Evolutionary conservation across 345 rosid genomes (phyloP), one percentile per base, ranked within the genome.

Genomic region (Sonneratia caseolaris): DNA sequence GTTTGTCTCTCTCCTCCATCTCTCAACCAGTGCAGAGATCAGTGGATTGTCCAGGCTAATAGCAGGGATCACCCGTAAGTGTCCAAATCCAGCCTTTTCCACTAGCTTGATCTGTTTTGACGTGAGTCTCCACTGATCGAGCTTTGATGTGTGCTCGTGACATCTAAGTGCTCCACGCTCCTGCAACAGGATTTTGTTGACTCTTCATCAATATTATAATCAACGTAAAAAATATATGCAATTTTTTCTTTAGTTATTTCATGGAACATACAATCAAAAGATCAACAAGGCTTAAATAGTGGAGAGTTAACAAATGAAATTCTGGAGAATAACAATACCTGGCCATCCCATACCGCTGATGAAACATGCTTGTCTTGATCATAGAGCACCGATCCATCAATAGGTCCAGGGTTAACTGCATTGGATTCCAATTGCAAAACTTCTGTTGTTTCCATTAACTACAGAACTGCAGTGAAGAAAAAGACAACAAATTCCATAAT

Each of bases 151-250:
- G 73, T 93, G 98, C 80, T 93, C 98, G 72, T 91, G 98, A 83
- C 98, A 93, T 83, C 98, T 86, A 71, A 93, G 92, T 5, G 94
- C 98, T 76, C 96, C 97, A n/a, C 98, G 88, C 79, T 93, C 98
- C 97, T 94, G 76, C 73, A 71, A 61, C 35, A 35, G 22, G 61
- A 37, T n/a, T 57, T 57, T 57, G 35, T 22, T 57, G 64, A 57
- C 13, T 57, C 64, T 57, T 57, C 13, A 2, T 57, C 64, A 57
- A 57, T 6, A 21, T 57, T 57, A n/a, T 57, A 32, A 6, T 21
- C 24, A 53, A 21, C 22, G 18, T 21, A 53, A 2, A 53, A 53
- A 18, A 18, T 18, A 19, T 53, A 7, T 53, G 22, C 5, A 53
- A 18, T 53, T 21, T 53, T 53, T 53, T 21, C 59, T 53, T 53